Base-by-base conservation (phyloP, 1,284 basidiomycete species). In the Somion occarium region DNA sequence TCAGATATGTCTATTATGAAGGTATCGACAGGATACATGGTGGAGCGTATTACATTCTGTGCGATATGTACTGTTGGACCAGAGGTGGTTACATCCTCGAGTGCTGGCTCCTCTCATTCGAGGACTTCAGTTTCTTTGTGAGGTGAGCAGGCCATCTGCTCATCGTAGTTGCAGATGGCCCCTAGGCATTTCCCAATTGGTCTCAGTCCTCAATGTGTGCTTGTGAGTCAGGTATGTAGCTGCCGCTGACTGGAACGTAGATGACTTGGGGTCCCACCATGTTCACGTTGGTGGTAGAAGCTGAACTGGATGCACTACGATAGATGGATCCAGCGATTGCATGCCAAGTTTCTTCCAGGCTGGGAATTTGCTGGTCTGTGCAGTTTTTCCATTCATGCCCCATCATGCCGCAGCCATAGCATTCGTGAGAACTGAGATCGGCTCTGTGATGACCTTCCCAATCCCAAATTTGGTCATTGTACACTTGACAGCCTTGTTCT, bases 101-200 rank as follows among this genome's bases (percentile, higher is more conserved):
- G 18, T 39, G n/a, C 7, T n/a, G 46, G 46, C 30, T 19, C 27
- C 3, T 12, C 46, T 13, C 24, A 22, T 18, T 20, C 37, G 37
- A 56, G 42, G 52, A 44, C 52, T 30, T 19, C 22, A 20, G 7
- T 13, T 9, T 13, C 19, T 7, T 38, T 9, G 3, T 11, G 19
- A 13, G 38, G 12, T 49, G 39, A 7, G 12, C 15, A 37, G 47
- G 34, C 26, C 22, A 44, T 25, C 39, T 26, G 7, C 13, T 34
- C 18, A 9, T 9, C 30, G 30, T 15, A 7, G 18, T n/a, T n/a
- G 25, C 51, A 23, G 25, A 15, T 37, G 27, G 51, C 48, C 51
- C 51, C 44, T 41, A 53, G 34, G 43, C 46, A 26, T 53, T 53
- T 53, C 51, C 51, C 51, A 20, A 5, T 18, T 39, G 9, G 38